Evolutionary conservation across 179 eudicot species (phyloP), one percentile per base, ranked within the genome.

Genomic region (Silene noctiflora): DNA sequence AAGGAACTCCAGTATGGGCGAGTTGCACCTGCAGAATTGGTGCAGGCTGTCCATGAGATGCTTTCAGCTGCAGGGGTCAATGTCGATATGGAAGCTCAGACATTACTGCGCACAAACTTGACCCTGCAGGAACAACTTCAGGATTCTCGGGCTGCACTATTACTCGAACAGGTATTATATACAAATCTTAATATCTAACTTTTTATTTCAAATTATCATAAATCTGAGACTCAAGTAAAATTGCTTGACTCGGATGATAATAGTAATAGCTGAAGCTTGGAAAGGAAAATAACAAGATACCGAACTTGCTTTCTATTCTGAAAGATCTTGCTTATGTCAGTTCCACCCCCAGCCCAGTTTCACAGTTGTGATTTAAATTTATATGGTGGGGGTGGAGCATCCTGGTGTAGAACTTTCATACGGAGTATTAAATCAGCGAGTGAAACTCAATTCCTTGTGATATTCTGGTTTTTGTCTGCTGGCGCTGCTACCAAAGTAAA

Each of bases 31-130:
- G 86, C 83, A 74, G 99, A 95, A 79, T 78, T 95, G 73, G 96
- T 95, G 74, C 93, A 95, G 79, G 99, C 99, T 66, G 97, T 95
- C 80, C 96, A 89, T 77, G 99, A 95, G 86, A 92, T 95, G 97
- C 95, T 95, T 72, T 91, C 97, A 60, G 88, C 95, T 29, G 99
- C 99, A 53, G 97, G 97, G 61, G 79, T 95, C 72, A 87, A 73
- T 84, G 79, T 95, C 83, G 97, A 93, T 77, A 84, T 83, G 63
- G 99, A 93, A 87, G 89, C 88, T 79, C 96, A 86, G 80, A 84
- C 93, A 20, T 80, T 95, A 48, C 78, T 95, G 67, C 91, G 86
- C 62, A 89, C 91, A 61, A 87, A 91, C 70, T 81, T 95, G 76
- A 85, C 93, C 65, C 83, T 95, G 79, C 93, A 91, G 78, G 97